Conservation (phyloP, 495 filamentous ascomycete genomes). For the Penicillium samsonianum region DNA sequence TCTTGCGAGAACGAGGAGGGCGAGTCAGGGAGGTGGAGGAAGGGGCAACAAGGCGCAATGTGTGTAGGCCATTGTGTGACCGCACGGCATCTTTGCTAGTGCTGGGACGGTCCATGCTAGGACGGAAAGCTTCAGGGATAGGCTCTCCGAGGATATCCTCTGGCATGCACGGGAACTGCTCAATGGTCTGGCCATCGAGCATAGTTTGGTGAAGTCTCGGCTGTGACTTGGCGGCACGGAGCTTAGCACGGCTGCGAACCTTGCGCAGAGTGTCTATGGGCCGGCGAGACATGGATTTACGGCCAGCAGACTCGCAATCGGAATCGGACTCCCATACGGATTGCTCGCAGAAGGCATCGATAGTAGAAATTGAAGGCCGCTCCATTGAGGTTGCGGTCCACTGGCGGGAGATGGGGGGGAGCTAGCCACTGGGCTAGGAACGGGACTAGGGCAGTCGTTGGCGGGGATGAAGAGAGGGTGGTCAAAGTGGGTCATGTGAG, state of each 20-base stretch:
- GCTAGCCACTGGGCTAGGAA: slow-evolving; percentile 39
- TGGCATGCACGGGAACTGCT: slow-evolving; percentile 40
- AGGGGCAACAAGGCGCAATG: slow-evolving; percentile 42
- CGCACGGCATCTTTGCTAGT: slow-evolving; percentile 33
- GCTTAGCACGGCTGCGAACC: slow-evolving; percentile 49
- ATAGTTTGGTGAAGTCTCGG: slow-evolving; percentile 36
- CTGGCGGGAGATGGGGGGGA: slow-evolving; percentile 42
- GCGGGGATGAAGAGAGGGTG: slow-evolving; percentile 49
- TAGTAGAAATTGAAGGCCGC: slow-evolving; percentile 46
- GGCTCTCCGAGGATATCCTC: slow-evolving; percentile 24
- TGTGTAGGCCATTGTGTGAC: slow-evolving; percentile 29
- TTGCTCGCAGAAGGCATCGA: slow-evolving; percentile 43
- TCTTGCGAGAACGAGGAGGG: slow-evolving; percentile 32
- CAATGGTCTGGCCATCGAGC: slow-evolving; percentile 25
- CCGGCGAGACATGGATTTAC: slow-evolving; percentile 42
- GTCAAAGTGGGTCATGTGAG: slow-evolving; percentile 48
- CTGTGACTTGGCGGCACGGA: slow-evolving; percentile 47
- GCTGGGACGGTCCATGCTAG: slow-evolving; percentile 31
- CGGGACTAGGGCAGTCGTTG: slow-evolving; percentile 45
- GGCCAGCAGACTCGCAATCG: slow-evolving; percentile 40
- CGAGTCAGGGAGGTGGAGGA: slow-evolving; percentile 41
- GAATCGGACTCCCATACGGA: slow-evolving; percentile 53
- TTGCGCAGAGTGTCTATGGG: slow-evolving; percentile 50
- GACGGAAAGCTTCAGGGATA: slow-evolving; percentile 16
- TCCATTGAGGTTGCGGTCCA: slow-evolving; percentile 43